Conservation (phyloP, 306 rosid species). For the Echinosophora koreensis region DNA sequence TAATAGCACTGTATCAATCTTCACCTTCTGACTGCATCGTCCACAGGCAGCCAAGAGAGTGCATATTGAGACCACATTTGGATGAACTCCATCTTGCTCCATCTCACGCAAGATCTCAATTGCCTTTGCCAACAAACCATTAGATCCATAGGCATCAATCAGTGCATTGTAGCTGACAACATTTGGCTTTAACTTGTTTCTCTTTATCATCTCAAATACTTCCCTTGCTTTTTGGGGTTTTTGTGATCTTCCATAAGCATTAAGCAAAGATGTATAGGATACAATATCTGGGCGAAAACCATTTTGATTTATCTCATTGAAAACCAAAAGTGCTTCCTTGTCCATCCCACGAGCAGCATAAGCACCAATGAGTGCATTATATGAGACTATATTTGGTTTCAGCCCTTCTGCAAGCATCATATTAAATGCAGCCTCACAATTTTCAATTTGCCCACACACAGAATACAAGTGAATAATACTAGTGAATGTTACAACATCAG, state of each 20-base stretch:
- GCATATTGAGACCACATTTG: slow-evolving; percentile 92
- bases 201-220: slow-evolving; percentile 75
- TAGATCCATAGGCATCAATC: slow-evolving; percentile 92
- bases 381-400: slow-evolving; percentile 82
- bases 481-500: slow-evolving; percentile 91
- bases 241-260: slow-evolving; percentile 88
- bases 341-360: slow-evolving; percentile 87
- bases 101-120: slow-evolving; percentile 82
- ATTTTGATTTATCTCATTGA: slow-evolving; percentile 71
- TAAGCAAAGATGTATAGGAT: slow-evolving; percentile 87
- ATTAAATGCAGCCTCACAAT: slow-evolving; percentile 74
- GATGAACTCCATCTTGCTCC: slow-evolving; percentile 86
- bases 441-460: slow-evolving; percentile 76
- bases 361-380: slow-evolving; percentile 83
- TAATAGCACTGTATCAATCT: slow-evolving; percentile 79
- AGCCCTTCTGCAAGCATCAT: slow-evolving; percentile 87
- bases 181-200: slow-evolving; percentile 76
- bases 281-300: slow-evolving; percentile 85
- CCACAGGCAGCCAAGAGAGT: slow-evolving; percentile 95
- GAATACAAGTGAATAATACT: slow-evolving; percentile 88
- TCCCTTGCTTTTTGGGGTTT: slow-evolving; percentile 75
- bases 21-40: slow-evolving; percentile 81
- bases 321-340: slow-evolving; percentile 69
- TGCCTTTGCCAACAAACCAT: slow-evolving; percentile 81
- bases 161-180: slow-evolving; percentile 87